Conservation (phyloP, 78 protist genomes). For the Dictyostelium brefeldianum region DNA sequence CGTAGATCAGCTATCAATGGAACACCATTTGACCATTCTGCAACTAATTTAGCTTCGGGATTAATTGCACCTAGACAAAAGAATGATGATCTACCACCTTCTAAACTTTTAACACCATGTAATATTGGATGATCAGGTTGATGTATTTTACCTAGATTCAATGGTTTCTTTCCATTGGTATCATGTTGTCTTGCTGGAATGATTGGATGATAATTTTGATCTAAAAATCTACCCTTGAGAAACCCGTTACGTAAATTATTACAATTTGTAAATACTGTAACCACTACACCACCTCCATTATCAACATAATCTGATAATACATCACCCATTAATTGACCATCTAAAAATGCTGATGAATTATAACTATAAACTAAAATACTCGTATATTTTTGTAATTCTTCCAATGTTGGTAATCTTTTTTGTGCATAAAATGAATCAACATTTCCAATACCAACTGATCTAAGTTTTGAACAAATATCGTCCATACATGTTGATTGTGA, state of each 20-base stretch:
- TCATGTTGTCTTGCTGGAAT: slow-evolving; percentile 75
- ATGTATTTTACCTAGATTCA: slow-evolving; percentile 47
- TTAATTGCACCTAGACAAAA: slow-evolving; percentile 61
- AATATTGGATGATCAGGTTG: slow-evolving; percentile 66
- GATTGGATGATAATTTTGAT: slow-evolving; percentile 80
- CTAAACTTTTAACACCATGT: slow-evolving; percentile 43
- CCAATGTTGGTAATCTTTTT: slow-evolving; percentile 74
- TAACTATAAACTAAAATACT: slow-evolving; percentile 66
- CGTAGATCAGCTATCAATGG: slow-evolving; percentile 57
- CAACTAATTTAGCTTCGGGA: slow-evolving; percentile 71
- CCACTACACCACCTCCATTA: slow-evolving; percentile 81
- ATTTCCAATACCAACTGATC: slow-evolving; percentile 46
- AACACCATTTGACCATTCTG: slow-evolving; percentile 73
- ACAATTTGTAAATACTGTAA: slow-evolving; percentile 76
- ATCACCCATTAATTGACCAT: slow-evolving; percentile 77
- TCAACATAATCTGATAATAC: slow-evolving; percentile 70
- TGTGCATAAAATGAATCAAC: slow-evolving; percentile 67
- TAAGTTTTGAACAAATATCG: slow-evolving; percentile 71
- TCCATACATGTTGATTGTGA: slow-evolving; percentile 78
- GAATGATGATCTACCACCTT: slow-evolving; percentile 73
- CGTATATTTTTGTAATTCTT: slow-evolving; percentile 74
- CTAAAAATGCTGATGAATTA: slow-evolving; percentile 65
- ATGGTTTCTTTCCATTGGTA: slow-evolving; percentile 77
- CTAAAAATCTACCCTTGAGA: slow-evolving; percentile 69
- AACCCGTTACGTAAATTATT: slow-evolving; percentile 74